Conservation (phyloP, 768 basidiomycete species). For the Leccinum ochraceum region DNA sequence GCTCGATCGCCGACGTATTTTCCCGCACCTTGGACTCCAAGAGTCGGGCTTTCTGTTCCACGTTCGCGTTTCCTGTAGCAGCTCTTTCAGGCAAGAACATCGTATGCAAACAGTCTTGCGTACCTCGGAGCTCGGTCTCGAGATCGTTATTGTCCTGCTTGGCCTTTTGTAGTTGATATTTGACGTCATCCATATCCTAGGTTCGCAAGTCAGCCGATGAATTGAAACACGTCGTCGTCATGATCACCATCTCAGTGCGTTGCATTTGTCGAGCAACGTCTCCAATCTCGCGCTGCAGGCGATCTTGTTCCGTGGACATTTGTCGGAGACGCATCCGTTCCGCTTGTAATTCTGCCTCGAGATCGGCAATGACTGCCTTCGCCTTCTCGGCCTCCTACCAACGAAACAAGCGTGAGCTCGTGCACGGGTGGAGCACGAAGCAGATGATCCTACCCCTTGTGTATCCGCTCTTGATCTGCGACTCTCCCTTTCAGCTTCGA, state of each 20-base stretch:
- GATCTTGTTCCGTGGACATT: too few species aligned
- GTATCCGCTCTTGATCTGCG: too few species aligned
- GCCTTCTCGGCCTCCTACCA: too few species aligned
- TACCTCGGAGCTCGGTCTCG: slow-evolving; percentile 73
- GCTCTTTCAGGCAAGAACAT: slow-evolving; percentile 1
- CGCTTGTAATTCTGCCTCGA: too few species aligned
- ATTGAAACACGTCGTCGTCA: not conserved
- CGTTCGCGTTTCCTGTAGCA: slow-evolving; percentile 56
- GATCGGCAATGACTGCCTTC: too few species aligned
- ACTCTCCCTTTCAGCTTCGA: too few species aligned
- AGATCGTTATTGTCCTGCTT: slow-evolving; percentile 76
- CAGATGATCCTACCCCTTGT: too few species aligned
- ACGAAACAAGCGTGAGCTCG: too few species aligned
- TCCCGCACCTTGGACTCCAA: too few species aligned
- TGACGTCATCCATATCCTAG: slow-evolving; percentile 81
- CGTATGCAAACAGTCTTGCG: slow-evolving; percentile 15
- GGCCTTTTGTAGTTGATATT: slow-evolving; percentile 61
- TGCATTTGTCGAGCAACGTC: slow-evolving; percentile 62
- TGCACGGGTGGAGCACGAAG: too few species aligned
- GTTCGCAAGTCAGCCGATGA: slow-evolving; percentile 3
- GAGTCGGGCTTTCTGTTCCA: slow-evolving; percentile 73
- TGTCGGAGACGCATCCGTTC: too few species aligned
- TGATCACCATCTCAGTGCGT: slow-evolving; percentile 57
- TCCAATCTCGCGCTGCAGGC: slow-evolving; percentile 63
- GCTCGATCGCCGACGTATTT: slow-evolving; percentile 69